Conservation (phyloP, 2,329 filamentous ascomycete species). For the Botrytis cinerea region DNA sequence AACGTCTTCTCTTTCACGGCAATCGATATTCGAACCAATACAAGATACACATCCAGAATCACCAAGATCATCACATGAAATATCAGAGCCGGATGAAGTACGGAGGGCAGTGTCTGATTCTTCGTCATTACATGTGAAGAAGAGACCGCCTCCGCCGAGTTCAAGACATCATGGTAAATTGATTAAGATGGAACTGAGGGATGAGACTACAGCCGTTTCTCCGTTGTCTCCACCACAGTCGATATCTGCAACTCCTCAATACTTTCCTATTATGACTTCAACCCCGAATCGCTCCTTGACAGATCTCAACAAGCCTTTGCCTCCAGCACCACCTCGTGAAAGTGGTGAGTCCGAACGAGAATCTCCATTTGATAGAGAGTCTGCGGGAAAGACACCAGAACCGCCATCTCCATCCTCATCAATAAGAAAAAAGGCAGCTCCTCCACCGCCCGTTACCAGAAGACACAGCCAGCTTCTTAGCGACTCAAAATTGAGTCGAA, state of each 20-base stretch:
- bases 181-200: conserved; percentile 56
- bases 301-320: conserved; percentile 64
- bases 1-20: conserved; percentile 58
- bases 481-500: conserved; percentile 36
- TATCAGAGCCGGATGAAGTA: conserved; percentile 56
- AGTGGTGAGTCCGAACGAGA: conserved; percentile 48
- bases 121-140: conserved; percentile 51
- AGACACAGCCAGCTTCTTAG: conserved; percentile 39
- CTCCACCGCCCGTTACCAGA: conserved; percentile 46
- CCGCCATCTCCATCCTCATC: conserved; percentile 42
- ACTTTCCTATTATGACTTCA: conserved; percentile 31
- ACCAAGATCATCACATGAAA: conserved; percentile 60
- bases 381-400: conserved; percentile 55
- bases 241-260: conserved; percentile 32
- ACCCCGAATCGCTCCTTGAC: conserved; percentile 43
- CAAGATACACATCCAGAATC: conserved; percentile 49
- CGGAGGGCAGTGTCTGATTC: conserved; percentile 40
- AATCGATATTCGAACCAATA: conserved; percentile 58
- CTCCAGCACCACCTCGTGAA: conserved; percentile 52
- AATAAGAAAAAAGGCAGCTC: conserved; percentile 42
- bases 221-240: conserved; percentile 36
- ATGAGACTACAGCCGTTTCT: conserved; percentile 44
- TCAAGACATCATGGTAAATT: conserved; percentile 80
- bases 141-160: conserved; percentile 71
- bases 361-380: conserved; percentile 56